Percentiles rank a stretch among this genome's conserved stretches.
Conservation (phyloP, 2,329 filamentous ascomycete genomes). For the Dactylellina haptotyla region DNA sequence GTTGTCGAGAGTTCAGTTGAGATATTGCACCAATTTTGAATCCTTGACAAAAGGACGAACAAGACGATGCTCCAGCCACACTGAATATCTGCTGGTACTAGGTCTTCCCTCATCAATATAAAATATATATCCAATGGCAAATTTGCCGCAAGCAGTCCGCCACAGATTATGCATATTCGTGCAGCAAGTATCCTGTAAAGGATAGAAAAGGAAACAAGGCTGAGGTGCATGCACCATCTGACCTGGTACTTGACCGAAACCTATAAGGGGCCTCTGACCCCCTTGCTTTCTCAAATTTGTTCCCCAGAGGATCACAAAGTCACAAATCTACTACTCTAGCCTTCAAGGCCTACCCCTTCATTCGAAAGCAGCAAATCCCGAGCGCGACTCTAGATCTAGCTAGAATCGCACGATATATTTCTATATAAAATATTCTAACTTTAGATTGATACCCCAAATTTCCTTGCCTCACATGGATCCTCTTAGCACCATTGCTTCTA, state of each 20-base stretch:
- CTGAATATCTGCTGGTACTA: too few species aligned
- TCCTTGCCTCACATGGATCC: not conserved
- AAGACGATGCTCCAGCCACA: too few species aligned
- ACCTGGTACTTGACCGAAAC: not conserved
- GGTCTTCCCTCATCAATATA: too few species aligned
- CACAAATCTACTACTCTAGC: too few species aligned
- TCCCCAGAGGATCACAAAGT: too few species aligned
- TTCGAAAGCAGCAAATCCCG: too few species aligned
- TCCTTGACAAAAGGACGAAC: too few species aligned
- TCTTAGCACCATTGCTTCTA: constrained; percentile 4
- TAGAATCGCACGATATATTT: not conserved
- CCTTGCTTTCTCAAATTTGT: not conserved
- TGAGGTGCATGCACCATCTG: not conserved
- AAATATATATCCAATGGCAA: not conserved
- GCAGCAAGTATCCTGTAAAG: not conserved
- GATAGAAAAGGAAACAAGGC: not conserved
- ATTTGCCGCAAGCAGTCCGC: not conserved
- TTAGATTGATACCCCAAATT: not conserved
- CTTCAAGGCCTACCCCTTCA: too few species aligned
- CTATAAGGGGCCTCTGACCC: not conserved
- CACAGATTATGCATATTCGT: not conserved
- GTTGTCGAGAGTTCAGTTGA: too few species aligned
- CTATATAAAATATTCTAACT: not conserved
- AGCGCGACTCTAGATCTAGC: too few species aligned
- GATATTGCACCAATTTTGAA: too few species aligned